Conservation (phyloP, 306 rosid genomes). For the Cucurbita maxima region DNA sequence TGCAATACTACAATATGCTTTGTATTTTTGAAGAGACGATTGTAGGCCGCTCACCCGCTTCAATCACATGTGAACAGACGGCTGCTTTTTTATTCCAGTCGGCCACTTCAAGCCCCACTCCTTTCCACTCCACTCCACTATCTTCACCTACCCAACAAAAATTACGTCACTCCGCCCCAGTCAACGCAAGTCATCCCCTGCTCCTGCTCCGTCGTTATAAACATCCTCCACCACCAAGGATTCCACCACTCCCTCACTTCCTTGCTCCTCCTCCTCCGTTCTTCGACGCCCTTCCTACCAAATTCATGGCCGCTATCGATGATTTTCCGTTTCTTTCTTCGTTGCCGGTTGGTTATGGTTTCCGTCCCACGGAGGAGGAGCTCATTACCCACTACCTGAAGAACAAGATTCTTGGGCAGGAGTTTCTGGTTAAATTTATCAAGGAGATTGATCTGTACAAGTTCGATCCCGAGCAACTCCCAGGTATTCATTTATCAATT, state of each 20-base stretch:
- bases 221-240: neutral
- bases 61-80: too few relatives aligned
- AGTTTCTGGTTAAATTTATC: conserved; percentile 8
- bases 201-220: neutral
- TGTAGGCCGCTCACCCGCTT: too few relatives aligned
- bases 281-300: neutral
- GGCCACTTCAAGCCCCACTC: too few relatives aligned
- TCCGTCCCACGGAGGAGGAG: conserved; percentile 61
- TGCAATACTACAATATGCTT: too few relatives aligned
- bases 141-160: too few relatives aligned
- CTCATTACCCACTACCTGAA: conserved; percentile 32
- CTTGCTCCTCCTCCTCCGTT: too few relatives aligned
- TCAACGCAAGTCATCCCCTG: neutral
- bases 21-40: too few relatives aligned
- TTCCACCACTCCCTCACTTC: too few relatives aligned
- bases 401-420: conserved; percentile 15
- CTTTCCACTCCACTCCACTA: too few relatives aligned
- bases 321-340: neutral
- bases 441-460: conserved; percentile 33
- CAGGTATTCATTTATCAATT: conserved; percentile 14
- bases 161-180: neutral
- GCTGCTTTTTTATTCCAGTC: too few relatives aligned
- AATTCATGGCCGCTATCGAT: neutral
- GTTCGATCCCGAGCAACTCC: conserved; percentile 42
- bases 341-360: conserved; percentile 24